These are phyloP conservation scores for Acanthochlamys bracteata DNA, from an alignment of 106 monocot species.

Conservation along the genomic window DNA sequence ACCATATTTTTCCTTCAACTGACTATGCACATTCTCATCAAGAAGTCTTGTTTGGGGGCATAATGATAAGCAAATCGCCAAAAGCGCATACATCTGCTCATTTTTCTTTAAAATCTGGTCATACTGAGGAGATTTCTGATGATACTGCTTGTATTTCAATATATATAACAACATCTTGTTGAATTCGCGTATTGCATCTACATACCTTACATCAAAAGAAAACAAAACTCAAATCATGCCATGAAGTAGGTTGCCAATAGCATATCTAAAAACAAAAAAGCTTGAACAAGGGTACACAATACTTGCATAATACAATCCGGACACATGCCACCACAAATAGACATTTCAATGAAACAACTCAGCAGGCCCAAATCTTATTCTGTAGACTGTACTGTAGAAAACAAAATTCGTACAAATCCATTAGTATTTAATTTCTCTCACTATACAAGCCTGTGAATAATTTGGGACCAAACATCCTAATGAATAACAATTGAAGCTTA, in stretches of 20 bases:
- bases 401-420: no score
- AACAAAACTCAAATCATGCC: not conserved
- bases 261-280: not conserved
- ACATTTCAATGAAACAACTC: no score
- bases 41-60: slow-evolving; percentile 81
- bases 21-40: slow-evolving; percentile 79
- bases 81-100: slow-evolving; percentile 96
- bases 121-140: slow-evolving; percentile 93
- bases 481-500: no score
- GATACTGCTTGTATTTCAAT: slow-evolving; percentile 86
- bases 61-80: slow-evolving; percentile 82
- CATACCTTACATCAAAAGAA: slow-evolving; percentile 40
- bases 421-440: no score
- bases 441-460: no score
- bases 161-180: slow-evolving; percentile 91
- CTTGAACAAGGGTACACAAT: no score
- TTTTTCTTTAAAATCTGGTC: slow-evolving; percentile 98
- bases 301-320: no score
- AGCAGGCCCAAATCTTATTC: no score
- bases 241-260: not conserved
- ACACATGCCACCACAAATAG: no score
- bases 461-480: no score
- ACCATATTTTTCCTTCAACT: slow-evolving; percentile 87
- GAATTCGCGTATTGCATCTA: slow-evolving; percentile 75
- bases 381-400: no score